Evolutionary conservation across 352 stramenopile species (phyloP).

Genomic region (Peronospora destructor): DNA sequence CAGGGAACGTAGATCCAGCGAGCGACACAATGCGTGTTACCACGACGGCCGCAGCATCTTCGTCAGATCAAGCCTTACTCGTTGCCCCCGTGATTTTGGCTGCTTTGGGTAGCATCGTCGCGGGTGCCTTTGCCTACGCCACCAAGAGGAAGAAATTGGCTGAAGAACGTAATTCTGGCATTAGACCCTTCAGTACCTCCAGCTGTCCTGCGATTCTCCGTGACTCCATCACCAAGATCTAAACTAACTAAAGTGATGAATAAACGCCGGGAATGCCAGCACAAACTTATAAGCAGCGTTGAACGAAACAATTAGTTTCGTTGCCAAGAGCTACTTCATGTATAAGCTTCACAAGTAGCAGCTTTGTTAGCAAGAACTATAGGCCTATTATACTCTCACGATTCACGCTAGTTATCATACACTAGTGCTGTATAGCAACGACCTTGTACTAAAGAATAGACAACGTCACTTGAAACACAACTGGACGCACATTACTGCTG

Average conservation of each 20-base stretch:
- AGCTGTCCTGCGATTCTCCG: slow-evolving; percentile 14
- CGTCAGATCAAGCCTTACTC: slow-evolving; percentile 9
- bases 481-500: slow-evolving; percentile 17
- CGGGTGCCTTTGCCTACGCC: slow-evolving; percentile 8
- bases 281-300: background rate
- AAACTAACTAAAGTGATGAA: background rate
- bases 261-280: no score
- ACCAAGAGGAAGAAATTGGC: slow-evolving; percentile 15
- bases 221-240: slow-evolving; percentile 22
- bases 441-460: background rate
- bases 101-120: slow-evolving; percentile 7
- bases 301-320: background rate
- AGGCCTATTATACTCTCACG: no score
- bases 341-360: no score
- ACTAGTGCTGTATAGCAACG: no score
- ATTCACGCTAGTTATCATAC: no score
- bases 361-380: no score
- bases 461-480: slow-evolving; percentile 8
- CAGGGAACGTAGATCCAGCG: slow-evolving; percentile 11
- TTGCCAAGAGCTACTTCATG: no score
- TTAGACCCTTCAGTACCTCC: slow-evolving; percentile 11
- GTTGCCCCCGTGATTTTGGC: slow-evolving; percentile 10
- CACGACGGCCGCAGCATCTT: slow-evolving; percentile 4
- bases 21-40: slow-evolving; percentile 5
- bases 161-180: slow-evolving; percentile 6